Conservation (phyloP, 441 rosid genomes). For the Erodium moschatum region DNA sequence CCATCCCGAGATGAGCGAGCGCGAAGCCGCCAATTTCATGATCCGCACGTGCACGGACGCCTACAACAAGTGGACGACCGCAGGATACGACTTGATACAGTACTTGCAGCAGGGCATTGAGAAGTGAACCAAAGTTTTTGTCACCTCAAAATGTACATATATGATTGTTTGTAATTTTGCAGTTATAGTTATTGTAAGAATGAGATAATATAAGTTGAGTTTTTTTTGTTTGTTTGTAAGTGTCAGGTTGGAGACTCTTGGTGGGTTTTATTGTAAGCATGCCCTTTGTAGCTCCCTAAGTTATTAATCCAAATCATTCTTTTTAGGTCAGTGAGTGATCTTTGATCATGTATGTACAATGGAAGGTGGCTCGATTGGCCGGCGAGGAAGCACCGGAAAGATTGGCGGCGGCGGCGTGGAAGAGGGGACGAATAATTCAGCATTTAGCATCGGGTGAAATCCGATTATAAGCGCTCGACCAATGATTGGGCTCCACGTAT, state of each 20-base stretch:
- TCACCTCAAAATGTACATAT: background rate
- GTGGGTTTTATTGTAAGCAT: background rate
- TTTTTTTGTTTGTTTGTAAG: no score
- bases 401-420: no score
- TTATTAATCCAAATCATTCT: background rate
- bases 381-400: no score
- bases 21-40: conserved; percentile 96
- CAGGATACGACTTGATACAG: conserved; percentile 95
- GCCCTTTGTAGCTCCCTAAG: background rate
- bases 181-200: background rate
- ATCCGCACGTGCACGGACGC: conserved; percentile 79
- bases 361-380: no score
- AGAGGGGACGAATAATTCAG: no score
- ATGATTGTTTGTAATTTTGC: background rate
- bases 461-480: no score
- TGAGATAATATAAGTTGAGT: background rate
- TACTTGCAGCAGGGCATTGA: conserved; percentile 95
- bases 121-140: conserved; percentile 33
- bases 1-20: conserved; percentile 91
- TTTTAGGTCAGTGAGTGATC: no score
- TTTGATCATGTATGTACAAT: no score
- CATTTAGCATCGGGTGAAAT: no score
- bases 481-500: no score
- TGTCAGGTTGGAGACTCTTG: background rate
- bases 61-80: conserved; percentile 93